These are phyloP conservation scores for Penicillium sp. DNA, from an alignment of 2,329 filamentous ascomycete genomes.

Conservation along the genomic window DNA sequence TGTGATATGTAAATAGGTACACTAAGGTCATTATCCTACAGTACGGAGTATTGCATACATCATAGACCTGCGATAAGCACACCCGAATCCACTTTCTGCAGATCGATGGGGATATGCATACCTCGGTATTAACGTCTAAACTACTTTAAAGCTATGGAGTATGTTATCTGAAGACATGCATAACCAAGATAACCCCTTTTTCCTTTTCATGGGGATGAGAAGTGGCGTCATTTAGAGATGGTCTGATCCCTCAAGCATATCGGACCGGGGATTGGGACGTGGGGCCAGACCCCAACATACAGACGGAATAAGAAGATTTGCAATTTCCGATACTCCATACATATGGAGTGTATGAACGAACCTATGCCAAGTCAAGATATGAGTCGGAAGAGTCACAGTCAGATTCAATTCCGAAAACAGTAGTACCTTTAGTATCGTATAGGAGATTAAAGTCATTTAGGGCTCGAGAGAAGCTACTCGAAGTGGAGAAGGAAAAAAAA, in stretches of 20 bases:
- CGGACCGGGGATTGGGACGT: not conserved
- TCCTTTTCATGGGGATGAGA: not conserved
- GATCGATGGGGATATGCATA: constrained; percentile 4
- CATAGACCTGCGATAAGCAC: not conserved
- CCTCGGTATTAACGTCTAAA: not conserved
- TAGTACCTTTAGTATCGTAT: too few species aligned
- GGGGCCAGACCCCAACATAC: not conserved
- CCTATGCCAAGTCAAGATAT: not conserved
- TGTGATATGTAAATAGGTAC: not conserved
- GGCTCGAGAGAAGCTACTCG: not conserved
- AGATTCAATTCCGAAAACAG: not conserved
- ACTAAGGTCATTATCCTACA: too few species aligned
- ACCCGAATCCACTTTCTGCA: not conserved
- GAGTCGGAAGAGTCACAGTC: not conserved
- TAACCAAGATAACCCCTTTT: not conserved
- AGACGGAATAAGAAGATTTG: not conserved
- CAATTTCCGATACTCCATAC: not conserved
- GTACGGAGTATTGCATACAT: not conserved
- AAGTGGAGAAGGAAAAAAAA: not conserved
- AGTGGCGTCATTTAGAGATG: constrained; percentile 2
- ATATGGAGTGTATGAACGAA: not conserved
- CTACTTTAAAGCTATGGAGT: not conserved
- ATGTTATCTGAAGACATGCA: not conserved
- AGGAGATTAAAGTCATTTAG: not conserved
- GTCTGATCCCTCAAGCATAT: not conserved